These are phyloP conservation scores for Blastomyces percursus DNA, from an alignment of 2,329 filamentous ascomycete species.

Conservation along the genomic window DNA sequence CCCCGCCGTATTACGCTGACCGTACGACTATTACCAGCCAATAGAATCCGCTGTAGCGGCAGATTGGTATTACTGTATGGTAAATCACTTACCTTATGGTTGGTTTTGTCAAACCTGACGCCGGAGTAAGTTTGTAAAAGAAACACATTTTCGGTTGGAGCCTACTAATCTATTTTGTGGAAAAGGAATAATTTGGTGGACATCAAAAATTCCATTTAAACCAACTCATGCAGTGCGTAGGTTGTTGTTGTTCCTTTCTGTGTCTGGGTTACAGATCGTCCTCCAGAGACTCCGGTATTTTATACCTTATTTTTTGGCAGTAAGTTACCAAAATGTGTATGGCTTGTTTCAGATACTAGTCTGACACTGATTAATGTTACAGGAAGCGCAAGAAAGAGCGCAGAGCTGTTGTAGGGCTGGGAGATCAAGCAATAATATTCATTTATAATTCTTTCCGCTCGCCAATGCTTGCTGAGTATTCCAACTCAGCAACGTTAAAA, in stretches of 20 bases:
- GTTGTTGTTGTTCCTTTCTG: background rate
- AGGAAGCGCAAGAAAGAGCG: background rate
- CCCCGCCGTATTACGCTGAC: background rate
- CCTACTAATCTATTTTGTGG: background rate
- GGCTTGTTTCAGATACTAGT: background rate
- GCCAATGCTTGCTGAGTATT: background rate
- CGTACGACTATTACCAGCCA: background rate
- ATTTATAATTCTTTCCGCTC: background rate
- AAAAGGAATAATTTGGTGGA: background rate
- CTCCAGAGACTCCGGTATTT: background rate
- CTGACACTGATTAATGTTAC: background rate
- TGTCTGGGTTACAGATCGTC: background rate
- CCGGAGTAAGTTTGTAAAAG: background rate
- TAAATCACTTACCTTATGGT: background rate
- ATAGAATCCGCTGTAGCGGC: background rate
- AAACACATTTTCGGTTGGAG: background rate
- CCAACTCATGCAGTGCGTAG: background rate
- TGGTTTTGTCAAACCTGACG: too few relatives aligned
- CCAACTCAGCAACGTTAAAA: background rate
- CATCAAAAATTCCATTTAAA: background rate
- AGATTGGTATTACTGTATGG: background rate
- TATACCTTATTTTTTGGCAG: too few relatives aligned
- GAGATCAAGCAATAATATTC: background rate
- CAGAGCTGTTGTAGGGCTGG: background rate
- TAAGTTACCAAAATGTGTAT: background rate